phyloP scores from a whole-genome alignment of 495 filamentous ascomycete species.

The Penicillium diatomitis region DNA sequence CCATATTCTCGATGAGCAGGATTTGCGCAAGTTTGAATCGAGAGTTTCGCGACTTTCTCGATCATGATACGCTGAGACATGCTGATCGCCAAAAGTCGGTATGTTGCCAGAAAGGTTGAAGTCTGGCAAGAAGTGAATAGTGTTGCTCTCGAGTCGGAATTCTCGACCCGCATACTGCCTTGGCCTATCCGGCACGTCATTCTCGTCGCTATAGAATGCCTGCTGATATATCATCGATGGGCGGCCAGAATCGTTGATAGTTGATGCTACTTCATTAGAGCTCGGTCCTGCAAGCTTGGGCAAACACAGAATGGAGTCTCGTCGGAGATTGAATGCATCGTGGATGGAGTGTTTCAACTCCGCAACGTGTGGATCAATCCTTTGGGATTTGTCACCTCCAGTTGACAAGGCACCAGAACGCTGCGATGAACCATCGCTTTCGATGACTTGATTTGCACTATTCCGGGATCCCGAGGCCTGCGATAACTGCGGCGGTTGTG shows the following conservation, averaged over 20 bases:
- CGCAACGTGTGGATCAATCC: conserved; percentile 15
- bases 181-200: conserved; percentile 69
- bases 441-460: conserved; percentile 2
- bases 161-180: conserved; percentile 85
- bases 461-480: conserved; percentile 6
- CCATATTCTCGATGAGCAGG: conserved; percentile 24
- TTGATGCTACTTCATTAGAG: conserved; percentile 20
- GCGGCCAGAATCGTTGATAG: conserved; percentile 24
- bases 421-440: conserved; percentile 7
- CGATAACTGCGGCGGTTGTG: conserved; percentile 9
- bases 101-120: conserved; percentile 62
- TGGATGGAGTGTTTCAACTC: conserved; percentile 15
- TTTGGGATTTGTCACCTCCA: neutral
- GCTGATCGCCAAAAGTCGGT: conserved; percentile 45
- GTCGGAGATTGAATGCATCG: conserved; percentile 22
- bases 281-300: conserved; percentile 20
- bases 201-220: conserved; percentile 78
- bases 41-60: conserved; percentile 38
- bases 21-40: conserved; percentile 39
- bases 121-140: conserved; percentile 64
- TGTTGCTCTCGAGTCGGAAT: conserved; percentile 68
- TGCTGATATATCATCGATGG: conserved; percentile 69
- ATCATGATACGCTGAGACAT: conserved; percentile 30
- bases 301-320: conserved; percentile 12
- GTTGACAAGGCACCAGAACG: conserved; percentile 17